Base-by-base conservation (phyloP, 345 rosid species). In the Balakata baccata region DNA sequence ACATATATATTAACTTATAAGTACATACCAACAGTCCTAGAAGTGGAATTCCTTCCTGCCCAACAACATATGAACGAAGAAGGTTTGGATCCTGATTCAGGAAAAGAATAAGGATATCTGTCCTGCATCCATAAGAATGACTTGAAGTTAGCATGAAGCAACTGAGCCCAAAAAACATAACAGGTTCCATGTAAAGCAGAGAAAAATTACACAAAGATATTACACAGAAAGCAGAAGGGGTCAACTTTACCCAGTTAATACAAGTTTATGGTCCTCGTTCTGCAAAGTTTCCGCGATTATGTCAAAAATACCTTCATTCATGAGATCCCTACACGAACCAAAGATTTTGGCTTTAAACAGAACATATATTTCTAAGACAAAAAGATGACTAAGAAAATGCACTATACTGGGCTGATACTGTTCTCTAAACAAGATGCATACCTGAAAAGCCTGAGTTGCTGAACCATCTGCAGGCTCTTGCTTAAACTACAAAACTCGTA, bases 381-480 rank as follows among this genome's bases (percentile, higher is more conserved):
- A 49, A 46, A 22, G 46, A 74, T 11, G 50, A 18, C 3, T 29
- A 29, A 54, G 14, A n/a, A 54, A 41, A 14, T 64, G 22, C 18
- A 13, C 11, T 34, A 6, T 12, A 7, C 23, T 45, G 38, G 64
- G 46, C 25, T 6, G 20, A 46, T 29, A 52, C 47, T 14, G 11
- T 17, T 25, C 16, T 9, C 20, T 37, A 29, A 25, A 68, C 11
- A 6, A 68, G 0, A 34, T 12, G 68, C 77, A 59, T 83, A 90
- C 98, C 87, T 84, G 85, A 86, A 88, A 61, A 94, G 84, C 69
- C 91, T 93, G 73, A 93, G 87, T 83, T 90, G 93, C 88, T 88
- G 97, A 68, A 88, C 96, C 93, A 91, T 87, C 78, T 89, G 98
- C 74, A 91, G 84, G 81, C 89, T 88, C 87, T 90, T 94, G 89